phyloP scores from a whole-genome alignment of 192 early-diverging fungal species.

The Backusella luteola region DNA sequence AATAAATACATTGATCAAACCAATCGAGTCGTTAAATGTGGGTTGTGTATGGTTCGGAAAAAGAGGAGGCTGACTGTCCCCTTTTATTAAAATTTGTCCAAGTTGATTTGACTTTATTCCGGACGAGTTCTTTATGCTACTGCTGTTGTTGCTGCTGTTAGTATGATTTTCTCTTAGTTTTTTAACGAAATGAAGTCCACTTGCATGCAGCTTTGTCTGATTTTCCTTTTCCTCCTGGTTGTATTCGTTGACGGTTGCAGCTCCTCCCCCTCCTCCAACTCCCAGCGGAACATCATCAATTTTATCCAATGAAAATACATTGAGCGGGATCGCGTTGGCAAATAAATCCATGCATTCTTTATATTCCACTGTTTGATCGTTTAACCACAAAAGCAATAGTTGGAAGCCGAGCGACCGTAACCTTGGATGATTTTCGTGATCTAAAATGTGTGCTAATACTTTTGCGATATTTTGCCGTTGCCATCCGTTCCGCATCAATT shows the following conservation, averaged over 20 bases:
- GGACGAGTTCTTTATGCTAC: not conserved
- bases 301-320: slow-evolving; percentile 50
- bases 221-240: slow-evolving; percentile 10
- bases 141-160: slow-evolving; percentile 20
- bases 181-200: slow-evolving; percentile 33
- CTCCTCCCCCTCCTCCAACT: slow-evolving; percentile 4
- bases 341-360: slow-evolving; percentile 63
- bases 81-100: slow-evolving; percentile 31
- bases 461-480: slow-evolving; percentile 61
- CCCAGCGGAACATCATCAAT: slow-evolving; percentile 34
- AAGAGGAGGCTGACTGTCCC: slow-evolving; percentile 50
- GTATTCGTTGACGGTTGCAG: slow-evolving; percentile 15
- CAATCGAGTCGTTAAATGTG: slow-evolving; percentile 53
- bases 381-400: slow-evolving; percentile 70
- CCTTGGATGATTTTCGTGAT: slow-evolving; percentile 65
- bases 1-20: slow-evolving; percentile 51
- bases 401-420: slow-evolving; percentile 72
- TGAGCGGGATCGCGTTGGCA: slow-evolving; percentile 62
- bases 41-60: slow-evolving; percentile 56
- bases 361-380: slow-evolving; percentile 58
- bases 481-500: slow-evolving; percentile 75
- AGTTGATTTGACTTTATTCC: slow-evolving; percentile 9
- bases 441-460: slow-evolving; percentile 65
- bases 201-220: slow-evolving; percentile 12
- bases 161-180: slow-evolving; percentile 21